These are phyloP conservation scores for Suhomyces bokatorum DNA, from an alignment of 1,139 yeast genomes.

Conservation along the genomic window DNA sequence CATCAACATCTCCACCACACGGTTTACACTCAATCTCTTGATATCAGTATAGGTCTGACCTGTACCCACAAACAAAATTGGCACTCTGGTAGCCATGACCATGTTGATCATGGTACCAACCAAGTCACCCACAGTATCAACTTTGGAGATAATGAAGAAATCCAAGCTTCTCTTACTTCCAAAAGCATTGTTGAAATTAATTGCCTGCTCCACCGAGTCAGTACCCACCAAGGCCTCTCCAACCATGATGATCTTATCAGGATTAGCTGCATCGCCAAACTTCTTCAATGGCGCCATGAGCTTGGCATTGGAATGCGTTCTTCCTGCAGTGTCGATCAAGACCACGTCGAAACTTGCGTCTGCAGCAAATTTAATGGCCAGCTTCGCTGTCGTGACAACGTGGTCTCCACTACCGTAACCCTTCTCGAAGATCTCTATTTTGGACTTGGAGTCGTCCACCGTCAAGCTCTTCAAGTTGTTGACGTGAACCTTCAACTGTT, in stretches of 20 bases:
- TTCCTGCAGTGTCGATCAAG: slow-evolving; percentile 94
- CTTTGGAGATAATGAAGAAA: slow-evolving; percentile 90
- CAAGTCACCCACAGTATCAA: slow-evolving; percentile 96
- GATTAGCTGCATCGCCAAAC: slow-evolving; percentile 93
- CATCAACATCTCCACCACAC: slow-evolving; percentile 89
- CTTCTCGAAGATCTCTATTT: slow-evolving; percentile 83
- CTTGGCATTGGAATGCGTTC: slow-evolving; percentile 93
- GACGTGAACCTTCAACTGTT: slow-evolving; percentile 92
- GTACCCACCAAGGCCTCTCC: slow-evolving; percentile 98
- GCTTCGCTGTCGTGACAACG: slow-evolving; percentile 92
- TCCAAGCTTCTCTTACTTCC: slow-evolving; percentile 82
- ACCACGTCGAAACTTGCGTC: slow-evolving; percentile 73
- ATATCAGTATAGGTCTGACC: slow-evolving; percentile 97
- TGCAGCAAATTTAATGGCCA: slow-evolving; percentile 79
- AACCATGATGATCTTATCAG: slow-evolving; percentile 96
- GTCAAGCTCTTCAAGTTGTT: slow-evolving; percentile 65
- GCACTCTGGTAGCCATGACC: slow-evolving; percentile 96
- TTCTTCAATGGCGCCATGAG: slow-evolving; percentile 95
- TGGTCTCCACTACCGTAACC: slow-evolving; percentile 96
- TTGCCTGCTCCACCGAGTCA: slow-evolving; percentile 94
- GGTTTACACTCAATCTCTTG: slow-evolving; percentile 85
- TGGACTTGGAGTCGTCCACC: slow-evolving; percentile 44
- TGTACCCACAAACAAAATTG: slow-evolving; percentile 91
- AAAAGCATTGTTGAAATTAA: slow-evolving; percentile 88
- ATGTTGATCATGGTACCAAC: slow-evolving; percentile 96